Evolutionary conservation across 2,329 filamentous ascomycete genomes (phyloP).

Genomic region (Aspergillus ochraceus): DNA sequence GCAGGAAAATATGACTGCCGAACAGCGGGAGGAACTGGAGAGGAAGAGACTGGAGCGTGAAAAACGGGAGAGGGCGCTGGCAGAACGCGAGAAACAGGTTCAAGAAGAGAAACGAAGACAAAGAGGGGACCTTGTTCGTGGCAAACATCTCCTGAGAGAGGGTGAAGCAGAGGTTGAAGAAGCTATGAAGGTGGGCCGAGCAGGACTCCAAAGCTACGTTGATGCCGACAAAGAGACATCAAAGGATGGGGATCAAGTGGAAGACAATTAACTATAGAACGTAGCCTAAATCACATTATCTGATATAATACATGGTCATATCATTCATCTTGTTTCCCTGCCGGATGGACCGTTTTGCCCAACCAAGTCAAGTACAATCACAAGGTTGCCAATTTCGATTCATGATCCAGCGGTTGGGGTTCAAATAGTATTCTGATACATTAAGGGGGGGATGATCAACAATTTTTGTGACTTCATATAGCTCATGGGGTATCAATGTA

Average conservation of each 20-base stretch:
- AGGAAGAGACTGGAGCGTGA: conserved; percentile 42
- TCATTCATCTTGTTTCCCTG: neutral
- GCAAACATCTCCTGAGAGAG: conserved; percentile 44
- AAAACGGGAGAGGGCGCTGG: conserved; percentile 45
- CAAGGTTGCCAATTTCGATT: neutral
- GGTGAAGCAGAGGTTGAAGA: conserved; percentile 46
- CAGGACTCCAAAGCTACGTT: conserved; percentile 43
- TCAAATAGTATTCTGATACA: conserved; percentile 9
- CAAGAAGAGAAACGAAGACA: conserved; percentile 45
- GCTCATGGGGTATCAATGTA: conserved; percentile 38
- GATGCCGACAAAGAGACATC: conserved; percentile 25
- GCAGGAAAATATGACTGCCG: conserved; percentile 33
- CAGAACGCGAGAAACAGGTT: conserved; percentile 44
- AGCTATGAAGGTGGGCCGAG: conserved; percentile 45
- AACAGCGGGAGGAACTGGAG: conserved; percentile 39
- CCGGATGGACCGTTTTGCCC: neutral
- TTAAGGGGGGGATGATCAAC: conserved; percentile 14
- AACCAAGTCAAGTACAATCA: neutral
- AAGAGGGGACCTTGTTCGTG: conserved; percentile 39
- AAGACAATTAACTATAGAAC: neutral
- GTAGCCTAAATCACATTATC: neutral
- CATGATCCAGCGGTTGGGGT: neutral
- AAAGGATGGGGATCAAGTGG: conserved; percentile 5
- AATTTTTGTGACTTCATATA: conserved; percentile 20
- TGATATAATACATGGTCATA: neutral